phyloP scores from a whole-genome alignment of 805 yeast genomes.

The Tetrapisispora phaffii region DNA sequence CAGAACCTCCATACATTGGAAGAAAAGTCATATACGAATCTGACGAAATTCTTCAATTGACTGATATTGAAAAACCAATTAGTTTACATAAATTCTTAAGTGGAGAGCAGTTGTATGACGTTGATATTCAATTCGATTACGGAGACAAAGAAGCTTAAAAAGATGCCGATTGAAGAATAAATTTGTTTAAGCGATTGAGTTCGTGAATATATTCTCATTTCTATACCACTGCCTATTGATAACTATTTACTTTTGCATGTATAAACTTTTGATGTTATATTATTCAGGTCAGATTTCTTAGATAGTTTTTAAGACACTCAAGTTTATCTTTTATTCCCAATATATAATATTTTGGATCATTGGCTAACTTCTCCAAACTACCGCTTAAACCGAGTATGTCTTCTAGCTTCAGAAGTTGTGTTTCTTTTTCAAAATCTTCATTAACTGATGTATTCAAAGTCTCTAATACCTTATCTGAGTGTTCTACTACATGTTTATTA shows the following conservation, averaged over 20 bases:
- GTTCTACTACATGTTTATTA: conserved; percentile 2
- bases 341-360: conserved; percentile 18
- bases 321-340: conserved; percentile 23
- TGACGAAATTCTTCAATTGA: conserved; percentile 18
- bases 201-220: no score
- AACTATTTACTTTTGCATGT: background rate
- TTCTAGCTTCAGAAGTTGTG: conserved; percentile 18
- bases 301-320: conserved; percentile 2
- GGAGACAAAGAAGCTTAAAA: background rate
- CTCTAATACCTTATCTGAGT: conserved; percentile 3
- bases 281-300: background rate
- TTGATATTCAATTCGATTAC: background rate
- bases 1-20: conserved; percentile 16
- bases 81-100: background rate
- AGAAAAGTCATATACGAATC: conserved; percentile 18
- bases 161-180: no score
- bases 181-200: no score
- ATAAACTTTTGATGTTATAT: background rate
- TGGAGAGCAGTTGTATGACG: conserved; percentile 1
- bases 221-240: background rate
- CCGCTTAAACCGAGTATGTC: conserved; percentile 10
- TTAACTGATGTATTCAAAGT: conserved; percentile 2
- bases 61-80: conserved; percentile 9
- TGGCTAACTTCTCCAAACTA: conserved; percentile 1
- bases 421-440: conserved; percentile 16